Evolutionary conservation across 2,329 filamentous ascomycete species (phyloP), one percentile per base, ranked within the genome.

Genomic region (Purpureocillium takamizusanense): DNA sequence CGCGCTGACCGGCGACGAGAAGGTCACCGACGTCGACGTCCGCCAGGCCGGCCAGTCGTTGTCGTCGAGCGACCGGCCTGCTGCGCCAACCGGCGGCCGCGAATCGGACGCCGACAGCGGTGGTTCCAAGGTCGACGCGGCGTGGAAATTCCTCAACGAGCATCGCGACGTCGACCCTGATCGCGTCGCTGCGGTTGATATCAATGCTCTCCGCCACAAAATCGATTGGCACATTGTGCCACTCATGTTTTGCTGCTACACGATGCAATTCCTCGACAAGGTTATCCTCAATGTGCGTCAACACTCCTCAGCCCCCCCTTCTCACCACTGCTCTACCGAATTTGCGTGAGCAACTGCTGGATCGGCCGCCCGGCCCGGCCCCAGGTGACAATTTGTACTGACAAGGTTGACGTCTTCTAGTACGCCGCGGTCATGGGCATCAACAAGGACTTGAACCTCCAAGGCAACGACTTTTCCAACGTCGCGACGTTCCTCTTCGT

Each of bases 371-470:
- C n/a, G n/a, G n/a, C n/a, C n/a, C n/a, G n/a, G n/a, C n/a, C n/a
- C n/a, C n/a, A n/a, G n/a, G n/a, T n/a, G n/a, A n/a, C n/a, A n/a
- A n/a, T n/a, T n/a, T 28, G 33, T 15, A 7, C 23, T 7, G 9
- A 21, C 8, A 10, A n/a, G n/a, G n/a, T n/a, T n/a, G 21, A 25
- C 21, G 21, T 5, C 6, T 25, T 27, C 7, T 52, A 79, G 70
- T 83, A 83, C 50, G 76, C 76, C 14, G 74, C 72, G 42, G 76
- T 83, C 37, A 83, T 83, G 78, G 76, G 77, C 3, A 53, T 84
- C 7, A 61, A 56, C 16, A 55, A 66, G 36, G 75, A 80, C 41
- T 63, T 62, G 21, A 59, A 68, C 1, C 64, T 83, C 35, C 52
- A 57, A 11, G 72, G 71, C 14, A 79, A 81, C 42, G 67, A 82